Conservation (phyloP, 805 yeast genomes). For the Jamesozyma lodderae region DNA sequence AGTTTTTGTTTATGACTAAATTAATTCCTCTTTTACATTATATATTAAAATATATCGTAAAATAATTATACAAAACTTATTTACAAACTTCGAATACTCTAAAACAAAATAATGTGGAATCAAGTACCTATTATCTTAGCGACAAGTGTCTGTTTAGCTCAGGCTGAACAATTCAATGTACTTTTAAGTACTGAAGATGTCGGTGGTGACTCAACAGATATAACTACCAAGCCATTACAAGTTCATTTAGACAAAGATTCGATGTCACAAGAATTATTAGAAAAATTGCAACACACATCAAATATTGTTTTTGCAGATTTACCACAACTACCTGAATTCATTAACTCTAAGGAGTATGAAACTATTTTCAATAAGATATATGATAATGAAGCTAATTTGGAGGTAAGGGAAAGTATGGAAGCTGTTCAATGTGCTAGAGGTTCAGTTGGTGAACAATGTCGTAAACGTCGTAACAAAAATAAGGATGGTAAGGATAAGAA, state of each 20-base stretch:
- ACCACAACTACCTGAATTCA: conserved; percentile 24
- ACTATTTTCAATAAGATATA: conserved; percentile 2
- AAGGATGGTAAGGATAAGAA: not conserved
- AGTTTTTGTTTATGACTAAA: no score
- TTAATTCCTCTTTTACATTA: no score
- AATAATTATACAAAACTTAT: no score
- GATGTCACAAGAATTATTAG: conserved; percentile 16
- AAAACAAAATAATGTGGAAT: conserved; percentile 9
- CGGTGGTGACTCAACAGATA: conserved; percentile 14
- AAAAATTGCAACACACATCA: conserved; percentile 15
- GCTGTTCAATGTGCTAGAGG: not conserved
- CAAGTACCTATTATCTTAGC: conserved; percentile 7
- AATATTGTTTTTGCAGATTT: conserved; percentile 22
- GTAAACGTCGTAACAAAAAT: not conserved
- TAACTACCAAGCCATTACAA: conserved; percentile 9
- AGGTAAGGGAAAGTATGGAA: not conserved
- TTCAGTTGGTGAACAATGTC: not conserved
- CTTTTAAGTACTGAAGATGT: conserved; percentile 15
- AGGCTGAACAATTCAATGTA: conserved; percentile 6
- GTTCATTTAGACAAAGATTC: conserved; percentile 14
- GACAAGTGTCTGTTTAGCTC: not conserved
- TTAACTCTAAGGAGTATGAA: conserved; percentile 18
- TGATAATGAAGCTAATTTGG: not conserved
- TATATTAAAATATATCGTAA: no score
- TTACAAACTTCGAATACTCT: not conserved